A percentile compares a stretch with the other conserved stretches of the same genome.
Evolutionary conservation across 371 early-diverging fungal genomes (phyloP).

Genomic region (Vavraia culicis): DNA sequence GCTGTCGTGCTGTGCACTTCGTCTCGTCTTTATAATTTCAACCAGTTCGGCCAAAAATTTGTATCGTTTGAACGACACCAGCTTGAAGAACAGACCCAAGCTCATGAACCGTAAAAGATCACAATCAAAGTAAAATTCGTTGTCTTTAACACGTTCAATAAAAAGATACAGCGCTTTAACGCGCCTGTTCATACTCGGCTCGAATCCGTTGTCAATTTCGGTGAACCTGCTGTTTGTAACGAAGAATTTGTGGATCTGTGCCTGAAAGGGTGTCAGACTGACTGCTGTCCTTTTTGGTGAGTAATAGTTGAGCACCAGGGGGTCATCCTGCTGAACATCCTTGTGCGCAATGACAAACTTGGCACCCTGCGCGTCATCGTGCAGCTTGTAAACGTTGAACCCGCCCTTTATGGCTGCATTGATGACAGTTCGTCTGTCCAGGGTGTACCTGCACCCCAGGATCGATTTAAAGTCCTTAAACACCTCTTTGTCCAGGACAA

Average conservation of each 20-base stretch:
- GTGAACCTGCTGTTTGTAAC: slow-evolving; percentile 7
- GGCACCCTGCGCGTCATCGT: background rate
- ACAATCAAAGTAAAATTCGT: slow-evolving; percentile 2
- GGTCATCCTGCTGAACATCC: slow-evolving; percentile 2
- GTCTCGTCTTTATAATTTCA: background rate
- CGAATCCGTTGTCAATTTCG: slow-evolving; percentile 20
- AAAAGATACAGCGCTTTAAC: slow-evolving; percentile 1
- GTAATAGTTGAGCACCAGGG: background rate
- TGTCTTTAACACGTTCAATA: background rate
- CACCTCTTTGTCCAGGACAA: slow-evolving; percentile 16
- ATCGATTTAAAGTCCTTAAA: slow-evolving; percentile 13
- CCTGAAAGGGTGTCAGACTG: slow-evolving; percentile 2
- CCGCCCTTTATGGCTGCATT: slow-evolving; percentile 21
- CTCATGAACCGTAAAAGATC: slow-evolving; percentile 11
- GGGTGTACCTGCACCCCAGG: slow-evolving; percentile 8
- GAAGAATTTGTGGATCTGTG: slow-evolving; percentile 14
- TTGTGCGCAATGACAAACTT: slow-evolving; percentile 5
- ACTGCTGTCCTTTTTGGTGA: background rate
- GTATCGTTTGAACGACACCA: slow-evolving; percentile 10
- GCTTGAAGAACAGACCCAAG: slow-evolving; percentile 2
- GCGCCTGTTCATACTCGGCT: background rate
- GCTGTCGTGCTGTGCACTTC: background rate
- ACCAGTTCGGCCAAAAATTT: slow-evolving; percentile 1
- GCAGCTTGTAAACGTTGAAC: slow-evolving; percentile 15
- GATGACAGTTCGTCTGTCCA: slow-evolving; percentile 32